Evolutionary conservation across 495 filamentous ascomycete genomes (phyloP).

Genomic region (Platismatia glauca): DNA sequence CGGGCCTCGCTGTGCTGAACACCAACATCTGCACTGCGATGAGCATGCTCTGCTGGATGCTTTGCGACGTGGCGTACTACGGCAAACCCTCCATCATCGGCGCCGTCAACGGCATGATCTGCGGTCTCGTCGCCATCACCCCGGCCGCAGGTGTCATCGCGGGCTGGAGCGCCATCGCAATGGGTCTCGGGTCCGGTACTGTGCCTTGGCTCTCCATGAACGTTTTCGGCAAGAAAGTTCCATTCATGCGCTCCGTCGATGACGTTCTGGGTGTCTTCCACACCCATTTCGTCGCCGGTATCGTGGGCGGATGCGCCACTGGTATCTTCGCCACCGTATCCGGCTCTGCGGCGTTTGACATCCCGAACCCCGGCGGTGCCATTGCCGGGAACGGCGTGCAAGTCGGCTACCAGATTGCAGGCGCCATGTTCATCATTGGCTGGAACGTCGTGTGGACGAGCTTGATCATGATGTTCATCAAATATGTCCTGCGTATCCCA

Average conservation of each 20-base stretch:
- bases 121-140: slow-evolving; percentile 48
- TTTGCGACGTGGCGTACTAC: slow-evolving; percentile 40
- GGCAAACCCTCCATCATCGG: slow-evolving; percentile 44
- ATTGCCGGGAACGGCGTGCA: slow-evolving; percentile 45
- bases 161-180: slow-evolving; percentile 47
- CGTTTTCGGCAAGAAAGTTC: slow-evolving; percentile 36
- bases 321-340: slow-evolving; percentile 46
- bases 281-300: slow-evolving; percentile 45
- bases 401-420: slow-evolving; percentile 46
- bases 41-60: slow-evolving; percentile 42
- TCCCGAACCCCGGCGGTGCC: slow-evolving; percentile 43
- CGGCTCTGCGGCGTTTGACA: slow-evolving; percentile 41
- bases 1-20: slow-evolving; percentile 49
- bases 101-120: slow-evolving; percentile 47
- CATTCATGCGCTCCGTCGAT: slow-evolving; percentile 39
- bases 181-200: slow-evolving; percentile 41
- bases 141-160: slow-evolving; percentile 48
- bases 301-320: slow-evolving; percentile 43
- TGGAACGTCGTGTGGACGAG: slow-evolving; percentile 48
- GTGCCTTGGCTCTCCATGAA: slow-evolving; percentile 50
- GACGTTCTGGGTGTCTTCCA: slow-evolving; percentile 46
- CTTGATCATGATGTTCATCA: slow-evolving; percentile 46
- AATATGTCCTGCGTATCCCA: slow-evolving; percentile 43
- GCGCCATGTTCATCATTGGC: slow-evolving; percentile 47
- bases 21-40: slow-evolving; percentile 48